Percentiles rank a stretch among this genome's conserved stretches.
These are phyloP conservation scores for Phallus indusiatus DNA, from an alignment of 768 basidiomycete genomes.

Conservation along the genomic window DNA sequence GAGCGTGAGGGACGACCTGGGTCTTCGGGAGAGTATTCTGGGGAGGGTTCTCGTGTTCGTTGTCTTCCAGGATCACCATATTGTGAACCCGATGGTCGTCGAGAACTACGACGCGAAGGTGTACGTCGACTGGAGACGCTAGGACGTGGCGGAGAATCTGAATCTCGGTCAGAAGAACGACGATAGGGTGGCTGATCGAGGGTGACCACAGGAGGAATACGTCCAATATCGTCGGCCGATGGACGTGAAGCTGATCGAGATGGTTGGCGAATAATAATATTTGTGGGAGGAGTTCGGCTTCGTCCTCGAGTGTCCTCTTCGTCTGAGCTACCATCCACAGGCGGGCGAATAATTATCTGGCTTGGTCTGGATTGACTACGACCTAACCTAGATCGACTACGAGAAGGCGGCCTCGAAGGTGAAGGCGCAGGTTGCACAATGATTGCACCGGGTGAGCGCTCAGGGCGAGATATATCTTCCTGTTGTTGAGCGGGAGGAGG, in stretches of 20 bases:
- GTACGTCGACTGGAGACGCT: not conserved
- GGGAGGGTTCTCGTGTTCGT: not conserved
- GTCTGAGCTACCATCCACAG: not conserved
- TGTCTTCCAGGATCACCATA: not conserved
- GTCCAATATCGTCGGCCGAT: not conserved
- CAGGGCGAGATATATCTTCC: slow-evolving; percentile 13
- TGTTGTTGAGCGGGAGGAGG: slow-evolving; percentile 13
- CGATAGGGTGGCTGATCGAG: not conserved
- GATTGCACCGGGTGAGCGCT: slow-evolving; percentile 20
- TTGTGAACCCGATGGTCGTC: not conserved
- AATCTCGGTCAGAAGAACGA: not conserved
- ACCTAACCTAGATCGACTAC: not conserved
- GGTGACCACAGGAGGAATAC: not conserved
- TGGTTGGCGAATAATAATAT: not conserved
- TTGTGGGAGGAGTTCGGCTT: not conserved
- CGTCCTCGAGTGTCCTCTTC: not conserved
- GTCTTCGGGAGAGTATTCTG: not conserved
- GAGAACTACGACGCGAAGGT: not conserved
- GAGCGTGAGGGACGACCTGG: slow-evolving; percentile 1
- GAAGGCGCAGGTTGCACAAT: slow-evolving; percentile 22
- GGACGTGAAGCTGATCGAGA: not conserved
- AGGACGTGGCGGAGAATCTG: not conserved
- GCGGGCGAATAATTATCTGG: not conserved
- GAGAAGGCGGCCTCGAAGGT: slow-evolving; percentile 10
- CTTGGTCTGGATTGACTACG: not conserved